Base-by-base conservation (phyloP, 805 yeast genomes). In the Pichia occidentalis region DNA sequence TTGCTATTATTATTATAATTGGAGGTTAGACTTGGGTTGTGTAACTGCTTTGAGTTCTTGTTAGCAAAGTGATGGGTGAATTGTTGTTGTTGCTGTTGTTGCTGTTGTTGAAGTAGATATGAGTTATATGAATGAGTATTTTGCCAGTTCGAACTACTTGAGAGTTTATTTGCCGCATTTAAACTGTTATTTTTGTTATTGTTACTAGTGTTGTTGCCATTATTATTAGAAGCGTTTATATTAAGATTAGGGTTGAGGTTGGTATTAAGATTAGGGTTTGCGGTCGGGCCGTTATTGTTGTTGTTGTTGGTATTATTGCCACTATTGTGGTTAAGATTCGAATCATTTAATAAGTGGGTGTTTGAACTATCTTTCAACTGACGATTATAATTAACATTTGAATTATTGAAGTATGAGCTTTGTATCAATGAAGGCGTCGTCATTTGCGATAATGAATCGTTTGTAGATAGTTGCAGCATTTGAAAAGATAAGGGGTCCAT, bases 401-500 rank as follows among this genome's bases (percentile, higher is more conserved):
- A 39, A 33, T 39, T 39, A 25, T 7, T n/a, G 19, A 39, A 39
- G 31, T 29, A 39, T 10, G 43, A 17, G 27, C 35, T 39, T 39
- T 39, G 43, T 5, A 30, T 39, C 35, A 34, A 24, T 34, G 42
- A 23, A 32, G 39, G 39, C 7, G 44, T 29, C 4, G 45, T n/a
- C 29, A 38, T 13, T 21, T 42, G 45, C 10, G 48, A 44, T 14
- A 30, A 11, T 6, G 48, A 26, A 17, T 44, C 37, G 11, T 47
- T 42, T 8, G 49, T 26, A 27, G 46, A 43, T 37, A 54, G 29
- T n/a, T 52, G 50, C 51, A 54, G 36, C 35, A 54, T 34, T 29
- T 54, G 59, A 23, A 44, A 41, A 6, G 58, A 46, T 39, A 54
- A 36, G n/a, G 53, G 47, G 34, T 54, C 59, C 47, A 54, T 52